Conservation (phyloP, 2,329 filamentous ascomycete genomes). For the Ophiostoma ulmi region DNA sequence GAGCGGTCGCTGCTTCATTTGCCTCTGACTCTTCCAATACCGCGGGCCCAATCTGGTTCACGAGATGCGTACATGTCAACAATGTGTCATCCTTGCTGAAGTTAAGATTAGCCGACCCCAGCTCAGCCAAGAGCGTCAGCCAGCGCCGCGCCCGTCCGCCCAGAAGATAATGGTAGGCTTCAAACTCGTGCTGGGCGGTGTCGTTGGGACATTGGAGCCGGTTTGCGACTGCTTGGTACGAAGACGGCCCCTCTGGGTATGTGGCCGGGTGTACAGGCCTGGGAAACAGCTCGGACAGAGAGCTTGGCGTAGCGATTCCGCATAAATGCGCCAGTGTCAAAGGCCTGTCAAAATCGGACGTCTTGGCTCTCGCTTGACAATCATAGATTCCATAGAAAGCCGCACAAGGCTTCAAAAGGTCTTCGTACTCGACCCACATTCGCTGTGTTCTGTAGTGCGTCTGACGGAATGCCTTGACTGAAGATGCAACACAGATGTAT, state of each 20-base stretch:
- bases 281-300: slow-evolving; percentile 36
- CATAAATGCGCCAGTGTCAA: slow-evolving; percentile 46
- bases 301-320: slow-evolving; percentile 31
- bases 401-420: neutral
- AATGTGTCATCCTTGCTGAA: slow-evolving; percentile 51
- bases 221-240: slow-evolving; percentile 50
- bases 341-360: slow-evolving; percentile 25
- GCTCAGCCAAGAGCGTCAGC: slow-evolving; percentile 41
- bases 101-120: slow-evolving; percentile 53
- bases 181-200: slow-evolving; percentile 48
- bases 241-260: slow-evolving; percentile 42
- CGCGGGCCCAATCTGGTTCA: slow-evolving; percentile 52
- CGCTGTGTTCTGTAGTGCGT: neutral
- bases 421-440: neutral
- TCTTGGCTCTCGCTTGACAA: neutral
- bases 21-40: neutral
- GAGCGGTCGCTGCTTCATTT: too few species aligned
- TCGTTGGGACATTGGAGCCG: slow-evolving; percentile 44
- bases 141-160: slow-evolving; percentile 46
- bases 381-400: neutral
- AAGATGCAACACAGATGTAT: neutral
- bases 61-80: slow-evolving; percentile 47
- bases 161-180: slow-evolving; percentile 46
- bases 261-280: slow-evolving; percentile 31
- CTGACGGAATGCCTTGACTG: neutral